These are phyloP conservation scores for Fonsecaea multimorphosa DNA, from an alignment of 2,329 filamentous ascomycete genomes.

Conservation along the genomic window DNA sequence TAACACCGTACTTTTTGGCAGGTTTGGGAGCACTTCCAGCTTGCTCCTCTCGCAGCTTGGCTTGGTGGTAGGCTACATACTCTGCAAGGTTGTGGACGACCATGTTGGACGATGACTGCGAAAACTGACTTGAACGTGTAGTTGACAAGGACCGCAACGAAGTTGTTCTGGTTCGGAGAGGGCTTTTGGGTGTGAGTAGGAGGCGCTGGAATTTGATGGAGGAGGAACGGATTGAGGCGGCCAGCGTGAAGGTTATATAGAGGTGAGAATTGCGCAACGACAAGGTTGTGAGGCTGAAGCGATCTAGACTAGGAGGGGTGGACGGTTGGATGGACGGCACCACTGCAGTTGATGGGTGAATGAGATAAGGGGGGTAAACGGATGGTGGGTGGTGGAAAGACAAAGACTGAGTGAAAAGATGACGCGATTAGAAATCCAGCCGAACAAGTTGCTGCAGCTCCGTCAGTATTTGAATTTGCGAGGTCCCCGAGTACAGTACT, in stretches of 20 bases:
- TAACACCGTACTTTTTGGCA: slow-evolving; percentile 40
- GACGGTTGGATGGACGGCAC: background rate
- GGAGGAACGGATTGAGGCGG: slow-evolving; percentile 33
- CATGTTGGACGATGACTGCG: slow-evolving; percentile 53
- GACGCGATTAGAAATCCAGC: slow-evolving; percentile 28
- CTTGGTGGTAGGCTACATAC: slow-evolving; percentile 43
- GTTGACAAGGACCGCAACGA: slow-evolving; percentile 42
- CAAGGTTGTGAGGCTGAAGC: slow-evolving; percentile 9
- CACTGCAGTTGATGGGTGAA: background rate
- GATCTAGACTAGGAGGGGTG: background rate
- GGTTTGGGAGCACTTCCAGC: slow-evolving; percentile 26
- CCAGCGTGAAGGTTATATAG: slow-evolving; percentile 42
- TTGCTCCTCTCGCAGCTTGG: slow-evolving; percentile 39
- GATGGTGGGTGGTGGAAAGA: slow-evolving; percentile 1
- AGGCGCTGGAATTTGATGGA: slow-evolving; percentile 32
- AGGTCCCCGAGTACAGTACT: background rate
- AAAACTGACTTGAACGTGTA: slow-evolving; percentile 46
- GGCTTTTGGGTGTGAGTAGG: slow-evolving; percentile 16
- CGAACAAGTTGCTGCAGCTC: background rate
- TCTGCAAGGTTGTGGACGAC: slow-evolving; percentile 52
- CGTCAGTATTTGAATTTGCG: slow-evolving; percentile 8
- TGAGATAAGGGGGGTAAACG: slow-evolving; percentile 1
- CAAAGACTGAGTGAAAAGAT: slow-evolving; percentile 1
- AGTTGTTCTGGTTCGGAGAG: slow-evolving; percentile 19
- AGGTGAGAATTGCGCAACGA: background rate